Base-by-base conservation (phyloP, 768 basidiomycete species). In the Hericium erinaceus region DNA sequence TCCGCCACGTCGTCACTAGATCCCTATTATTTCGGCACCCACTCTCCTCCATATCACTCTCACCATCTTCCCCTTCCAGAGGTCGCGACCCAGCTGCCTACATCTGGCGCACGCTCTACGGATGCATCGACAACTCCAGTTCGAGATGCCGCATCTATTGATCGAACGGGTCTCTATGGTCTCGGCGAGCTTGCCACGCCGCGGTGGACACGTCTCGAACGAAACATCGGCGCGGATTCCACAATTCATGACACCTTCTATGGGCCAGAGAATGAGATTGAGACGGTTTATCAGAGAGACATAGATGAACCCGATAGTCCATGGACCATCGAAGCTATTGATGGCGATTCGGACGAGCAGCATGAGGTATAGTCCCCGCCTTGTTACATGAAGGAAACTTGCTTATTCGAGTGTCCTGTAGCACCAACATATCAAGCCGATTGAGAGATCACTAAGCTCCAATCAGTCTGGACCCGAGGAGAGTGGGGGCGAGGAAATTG, bases 121-220 rank as follows among this genome's bases (percentile, higher is more conserved):
- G 61, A 69, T 52, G 81, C 85, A 61, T 84, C 85, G 16, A 72
- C 82, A 39, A 89, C 90, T 0, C 91, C 91, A 9, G 84, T 79
- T 38, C 79, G 81, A 58, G 85, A 92, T 72, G 87, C 89, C 20
- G 82, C 89, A 20, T 69, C 74, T 63, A 92, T 93, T 60, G 94
- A 98, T 74, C 80, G 97, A 58, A 80, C 83, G 16, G 88, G 84
- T 39, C 82, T 98, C 41, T 83, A 98, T 55, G 97, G 97, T 24
- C 89, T 98, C 5, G 97, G 97, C 39, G 97, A 99, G 72, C 81
- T 98, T 37, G 77, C 93, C 18, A 99, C 97, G n/a, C 97, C 97
- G 51, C 82, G 94, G 60, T 99, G 94, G 95, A 80, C 80, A 59
- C 81, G 80, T 66, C 69, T 73, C 28, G 77, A 79, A 51, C 70